A percentile compares a stretch with the other conserved stretches of the same genome.
These are phyloP conservation scores for Suillus discolor DNA, from an alignment of 768 basidiomycete species.

Conservation along the genomic window DNA sequence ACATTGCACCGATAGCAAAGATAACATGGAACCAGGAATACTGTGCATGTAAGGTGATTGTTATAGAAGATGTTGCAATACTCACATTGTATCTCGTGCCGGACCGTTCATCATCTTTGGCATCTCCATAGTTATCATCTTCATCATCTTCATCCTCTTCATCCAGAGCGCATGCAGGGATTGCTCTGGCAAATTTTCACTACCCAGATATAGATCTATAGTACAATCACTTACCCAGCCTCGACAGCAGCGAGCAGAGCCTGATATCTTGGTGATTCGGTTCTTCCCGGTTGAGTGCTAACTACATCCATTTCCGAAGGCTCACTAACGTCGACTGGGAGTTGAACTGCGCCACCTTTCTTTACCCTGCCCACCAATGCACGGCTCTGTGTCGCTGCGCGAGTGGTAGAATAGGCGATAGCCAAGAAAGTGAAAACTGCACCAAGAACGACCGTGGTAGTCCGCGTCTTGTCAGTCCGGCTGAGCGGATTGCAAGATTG, in stretches of 20 bases:
- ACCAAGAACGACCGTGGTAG: slow-evolving; percentile 86
- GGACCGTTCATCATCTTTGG: slow-evolving; percentile 88
- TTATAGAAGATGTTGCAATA: slow-evolving; percentile 7
- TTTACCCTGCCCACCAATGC: slow-evolving; percentile 81
- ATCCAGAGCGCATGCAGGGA: slow-evolving; percentile 88
- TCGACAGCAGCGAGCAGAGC: slow-evolving; percentile 95
- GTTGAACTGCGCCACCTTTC: slow-evolving; percentile 61
- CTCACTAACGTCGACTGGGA: slow-evolving; percentile 54
- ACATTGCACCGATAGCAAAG: slow-evolving; percentile 95
- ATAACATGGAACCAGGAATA: slow-evolving; percentile 99
- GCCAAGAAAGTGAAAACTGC: slow-evolving; percentile 97
- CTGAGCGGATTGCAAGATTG: slow-evolving; percentile 88
- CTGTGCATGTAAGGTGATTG: slow-evolving; percentile 39
- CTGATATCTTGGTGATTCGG: slow-evolving; percentile 89
- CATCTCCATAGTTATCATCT: slow-evolving; percentile 72
- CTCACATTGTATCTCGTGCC: slow-evolving; percentile 94
- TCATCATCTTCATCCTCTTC: slow-evolving; percentile 75
- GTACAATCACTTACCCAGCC: slow-evolving; percentile 66
- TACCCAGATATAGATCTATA: background rate
- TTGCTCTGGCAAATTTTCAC: slow-evolving; percentile 53
- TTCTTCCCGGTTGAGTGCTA: slow-evolving; percentile 80
- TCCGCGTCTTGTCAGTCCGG: slow-evolving; percentile 68
- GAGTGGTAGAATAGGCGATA: slow-evolving; percentile 95
- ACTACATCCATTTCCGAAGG: slow-evolving; percentile 78
- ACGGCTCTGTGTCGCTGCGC: slow-evolving; percentile 94